phyloP scores from a whole-genome alignment of 768 basidiomycete species.

The Pholiota molesta region DNA sequence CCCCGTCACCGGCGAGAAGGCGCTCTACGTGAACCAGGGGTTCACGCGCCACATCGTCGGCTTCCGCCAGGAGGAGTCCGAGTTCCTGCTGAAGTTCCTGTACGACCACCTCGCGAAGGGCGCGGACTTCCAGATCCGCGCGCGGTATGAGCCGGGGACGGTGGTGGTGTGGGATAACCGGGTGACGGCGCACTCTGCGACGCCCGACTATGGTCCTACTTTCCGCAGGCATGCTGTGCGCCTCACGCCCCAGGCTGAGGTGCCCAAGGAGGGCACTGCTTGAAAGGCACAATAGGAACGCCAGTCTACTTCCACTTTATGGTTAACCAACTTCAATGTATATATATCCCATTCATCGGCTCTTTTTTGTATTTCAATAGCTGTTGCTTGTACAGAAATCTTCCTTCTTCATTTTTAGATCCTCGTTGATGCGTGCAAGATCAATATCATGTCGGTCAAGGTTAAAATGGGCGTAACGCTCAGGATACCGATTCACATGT shows the following conservation, averaged over 20 bases:
- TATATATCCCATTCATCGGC: neutral
- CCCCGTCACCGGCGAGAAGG: constrained; percentile 66
- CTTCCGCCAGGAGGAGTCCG: constrained; percentile 56
- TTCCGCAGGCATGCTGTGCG: constrained; percentile 48
- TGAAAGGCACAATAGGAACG: neutral
- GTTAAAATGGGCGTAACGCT: no score
- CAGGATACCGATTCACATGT: no score
- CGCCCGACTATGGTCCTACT: constrained; percentile 38
- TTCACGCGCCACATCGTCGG: constrained; percentile 60
- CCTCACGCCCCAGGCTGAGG: constrained; percentile 52
- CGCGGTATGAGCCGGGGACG: constrained; percentile 52
- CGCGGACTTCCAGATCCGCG: constrained; percentile 53
- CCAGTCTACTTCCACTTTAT: neutral
- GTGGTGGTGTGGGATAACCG: constrained; percentile 63
- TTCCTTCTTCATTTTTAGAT: no score
- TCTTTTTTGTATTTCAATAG: neutral
- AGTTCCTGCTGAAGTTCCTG: constrained; percentile 56
- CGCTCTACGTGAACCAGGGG: constrained; percentile 58
- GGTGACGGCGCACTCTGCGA: constrained; percentile 49
- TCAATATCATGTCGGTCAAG: no score
- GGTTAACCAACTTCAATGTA: neutral
- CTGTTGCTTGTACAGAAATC: no score
- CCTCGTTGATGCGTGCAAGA: no score
- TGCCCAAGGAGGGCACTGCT: constrained; percentile 27
- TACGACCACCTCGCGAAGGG: constrained; percentile 56